phyloP scores from a whole-genome alignment of 805 yeast species.

The Huiozyma sinensis region DNA sequence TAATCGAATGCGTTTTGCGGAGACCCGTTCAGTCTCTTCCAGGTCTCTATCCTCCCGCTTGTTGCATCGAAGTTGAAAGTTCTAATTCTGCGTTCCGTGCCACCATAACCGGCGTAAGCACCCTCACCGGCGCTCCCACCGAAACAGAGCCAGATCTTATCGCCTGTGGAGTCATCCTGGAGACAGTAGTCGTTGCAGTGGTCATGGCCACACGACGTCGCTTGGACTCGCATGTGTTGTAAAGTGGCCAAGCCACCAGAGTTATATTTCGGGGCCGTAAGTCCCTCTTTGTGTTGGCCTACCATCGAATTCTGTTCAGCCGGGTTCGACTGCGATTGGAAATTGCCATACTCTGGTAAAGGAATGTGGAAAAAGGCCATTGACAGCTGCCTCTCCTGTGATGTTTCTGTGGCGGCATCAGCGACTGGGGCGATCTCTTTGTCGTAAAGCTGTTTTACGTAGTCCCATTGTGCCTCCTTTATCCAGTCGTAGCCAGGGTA shows the following conservation, averaged over 20 bases:
- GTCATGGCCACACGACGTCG: conserved; percentile 84
- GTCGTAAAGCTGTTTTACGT: conserved; percentile 31
- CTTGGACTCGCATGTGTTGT: conserved; percentile 57
- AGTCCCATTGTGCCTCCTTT: conserved; percentile 55
- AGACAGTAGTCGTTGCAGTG: conserved; percentile 91
- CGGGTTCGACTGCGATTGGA: conserved; percentile 24
- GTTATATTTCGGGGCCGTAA: conserved; percentile 68
- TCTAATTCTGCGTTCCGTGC: conserved; percentile 71
- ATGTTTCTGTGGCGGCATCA: background rate
- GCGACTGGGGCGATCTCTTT: conserved; percentile 6
- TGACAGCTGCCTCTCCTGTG: conserved; percentile 34
- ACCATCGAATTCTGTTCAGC: conserved; percentile 30
- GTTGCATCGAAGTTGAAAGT: conserved; percentile 53
- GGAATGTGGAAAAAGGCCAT: conserved; percentile 97
- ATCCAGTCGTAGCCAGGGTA: conserved; percentile 82
- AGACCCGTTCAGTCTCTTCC: conserved; percentile 62
- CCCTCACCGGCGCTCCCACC: conserved; percentile 95
- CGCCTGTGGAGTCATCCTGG: conserved; percentile 34
- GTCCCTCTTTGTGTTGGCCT: conserved; percentile 61
- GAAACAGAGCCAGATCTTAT: conserved; percentile 72
- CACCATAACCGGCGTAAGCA: conserved; percentile 91
- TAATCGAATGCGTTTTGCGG: conserved; percentile 39
- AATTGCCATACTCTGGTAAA: conserved; percentile 64
- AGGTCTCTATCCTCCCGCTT: conserved; percentile 37
- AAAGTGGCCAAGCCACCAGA: conserved; percentile 54